These are phyloP conservation scores for Psilocybe cyanescens DNA, from an alignment of 768 basidiomycete species.

Conservation along the genomic window DNA sequence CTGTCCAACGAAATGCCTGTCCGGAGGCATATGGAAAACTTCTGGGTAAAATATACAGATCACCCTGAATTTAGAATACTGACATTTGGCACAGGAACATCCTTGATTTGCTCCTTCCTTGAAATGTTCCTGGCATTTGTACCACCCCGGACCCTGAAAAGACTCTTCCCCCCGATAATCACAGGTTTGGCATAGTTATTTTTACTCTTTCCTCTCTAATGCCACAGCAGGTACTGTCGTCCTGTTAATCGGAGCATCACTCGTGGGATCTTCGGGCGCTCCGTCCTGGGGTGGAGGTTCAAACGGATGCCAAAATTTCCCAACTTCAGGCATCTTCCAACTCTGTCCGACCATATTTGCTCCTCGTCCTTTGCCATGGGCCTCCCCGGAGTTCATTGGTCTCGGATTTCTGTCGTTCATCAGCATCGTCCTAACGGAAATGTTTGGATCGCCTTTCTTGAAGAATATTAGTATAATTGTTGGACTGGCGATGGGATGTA, in stretches of 20 bases:
- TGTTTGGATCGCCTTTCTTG: conserved; percentile 84
- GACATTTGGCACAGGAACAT: conserved; percentile 55
- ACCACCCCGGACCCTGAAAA: conserved; percentile 57
- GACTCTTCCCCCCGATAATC: conserved; percentile 78
- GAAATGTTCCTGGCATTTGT: conserved; percentile 77
- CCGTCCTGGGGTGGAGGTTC: conserved; percentile 85
- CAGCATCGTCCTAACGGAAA: conserved; percentile 75
- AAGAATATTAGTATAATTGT: conserved; percentile 79
- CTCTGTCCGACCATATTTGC: conserved; percentile 74
- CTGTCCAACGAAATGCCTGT: conserved; percentile 58
- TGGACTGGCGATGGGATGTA: conserved; percentile 76
- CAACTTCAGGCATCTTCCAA: conserved; percentile 63
- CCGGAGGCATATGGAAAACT: conserved; percentile 82
- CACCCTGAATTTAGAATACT: background rate
- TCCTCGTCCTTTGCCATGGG: conserved; percentile 60
- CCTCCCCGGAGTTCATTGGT: conserved; percentile 80
- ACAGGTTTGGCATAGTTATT: conserved; percentile 48
- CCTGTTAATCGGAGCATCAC: conserved; percentile 75
- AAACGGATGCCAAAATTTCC: conserved; percentile 63
- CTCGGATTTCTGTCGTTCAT: conserved; percentile 83
- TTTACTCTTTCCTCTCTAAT: background rate
- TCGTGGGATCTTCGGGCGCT: conserved; percentile 74
- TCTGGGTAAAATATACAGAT: conserved; percentile 45
- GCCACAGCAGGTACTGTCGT: conserved; percentile 66
- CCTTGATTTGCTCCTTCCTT: conserved; percentile 74